Base-by-base conservation (phyloP, 106 monocot species). In the Posidonia australis region DNA sequence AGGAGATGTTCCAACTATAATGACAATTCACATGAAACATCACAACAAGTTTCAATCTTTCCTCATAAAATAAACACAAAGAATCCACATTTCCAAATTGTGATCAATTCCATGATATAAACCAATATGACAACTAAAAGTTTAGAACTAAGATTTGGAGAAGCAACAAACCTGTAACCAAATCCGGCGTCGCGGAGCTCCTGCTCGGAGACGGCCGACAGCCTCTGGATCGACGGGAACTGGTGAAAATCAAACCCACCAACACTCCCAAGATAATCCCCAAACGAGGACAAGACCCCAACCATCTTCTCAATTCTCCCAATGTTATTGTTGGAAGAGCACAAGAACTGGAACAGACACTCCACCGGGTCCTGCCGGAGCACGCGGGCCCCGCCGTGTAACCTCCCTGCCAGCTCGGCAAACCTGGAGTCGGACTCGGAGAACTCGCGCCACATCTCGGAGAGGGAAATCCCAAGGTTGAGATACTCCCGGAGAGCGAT, bases 311-410 rank as follows among this genome's bases (percentile, higher is more conserved):
- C 82, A 44, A 98, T 91, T 75, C 96, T 76, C 46, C 31, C 77
- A 27, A 96, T 96, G 62, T 96, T 90, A 32, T 96, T 96, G 25
- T 98, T 98, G 3, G 96, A 98, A 22, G 90, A 90, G 73, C 96
- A 98, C 29, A 98, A 70, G 71, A 98, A 98, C 73, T 98, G 90
- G 62, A 98, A 77, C 42, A 87, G 64, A 72, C 96, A 98, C 77
- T 98, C 96, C 60, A 84, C 82, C 22, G 96, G 96, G 45, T 98
- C 90, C 78, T 98, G 96, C 75, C 84, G 71, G 16, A 98, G 77
- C 65, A 98, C 84, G 0, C 90, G 82, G n/a, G 78, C 96, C 10
- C 96, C 96, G 47, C 90, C 96, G 2, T 44, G 76, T 44, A 83
- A 67, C 47, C 63, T 27, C 48, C 63, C 27, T 17, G 90, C 74